Evolutionary conservation across 129 eudicot genomes (phyloP).

Genomic region (Calendula officinalis): DNA sequence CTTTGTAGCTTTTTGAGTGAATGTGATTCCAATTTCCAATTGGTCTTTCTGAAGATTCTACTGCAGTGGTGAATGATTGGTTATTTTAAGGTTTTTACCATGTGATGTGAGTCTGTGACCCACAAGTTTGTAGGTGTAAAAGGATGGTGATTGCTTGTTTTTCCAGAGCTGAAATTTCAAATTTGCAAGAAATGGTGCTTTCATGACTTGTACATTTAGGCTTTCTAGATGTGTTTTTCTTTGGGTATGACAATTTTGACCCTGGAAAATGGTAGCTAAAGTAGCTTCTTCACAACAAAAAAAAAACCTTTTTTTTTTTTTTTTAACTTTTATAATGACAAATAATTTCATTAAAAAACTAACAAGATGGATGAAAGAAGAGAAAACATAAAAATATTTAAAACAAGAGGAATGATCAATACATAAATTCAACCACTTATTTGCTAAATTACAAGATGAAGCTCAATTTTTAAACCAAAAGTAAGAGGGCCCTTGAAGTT

Average conservation of each 20-base stretch:
- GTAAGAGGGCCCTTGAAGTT: no score
- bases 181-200: background rate
- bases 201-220: background rate
- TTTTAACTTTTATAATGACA: no score
- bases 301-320: no score
- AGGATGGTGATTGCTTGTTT: conserved; percentile 8
- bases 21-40: conserved; percentile 26
- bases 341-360: no score
- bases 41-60: conserved; percentile 17
- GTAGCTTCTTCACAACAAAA: conserved; percentile 12
- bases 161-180: background rate
- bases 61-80: conserved; percentile 14
- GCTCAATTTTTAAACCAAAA: no score
- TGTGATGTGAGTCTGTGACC: conserved; percentile 29
- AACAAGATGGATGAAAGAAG: no score
- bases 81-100: conserved; percentile 15
- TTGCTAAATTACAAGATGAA: no score
- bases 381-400: no score
- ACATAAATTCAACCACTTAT: no score
- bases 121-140: conserved; percentile 13
- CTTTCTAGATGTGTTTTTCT: background rate
- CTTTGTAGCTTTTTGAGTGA: conserved; percentile 11
- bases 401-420: no score
- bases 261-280: background rate
- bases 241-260: conserved; percentile 15